Evolutionary conservation across 768 basidiomycete species (phyloP).

Genomic region (Tremella mesenterica): DNA sequence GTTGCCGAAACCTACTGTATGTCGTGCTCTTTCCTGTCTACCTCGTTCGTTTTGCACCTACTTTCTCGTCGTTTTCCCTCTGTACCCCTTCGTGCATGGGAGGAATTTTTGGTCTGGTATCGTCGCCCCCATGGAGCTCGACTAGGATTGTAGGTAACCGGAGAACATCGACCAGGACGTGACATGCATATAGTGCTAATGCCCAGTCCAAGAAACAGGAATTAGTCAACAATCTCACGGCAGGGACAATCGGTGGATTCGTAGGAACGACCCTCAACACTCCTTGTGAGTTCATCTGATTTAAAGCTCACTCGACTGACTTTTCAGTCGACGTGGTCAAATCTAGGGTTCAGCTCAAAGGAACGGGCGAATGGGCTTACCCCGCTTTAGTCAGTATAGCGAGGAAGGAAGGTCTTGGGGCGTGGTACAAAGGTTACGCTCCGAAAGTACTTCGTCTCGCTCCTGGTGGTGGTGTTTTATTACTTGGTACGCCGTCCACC

Average conservation of each 20-base stretch:
- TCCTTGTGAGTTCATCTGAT: constrained; percentile 49
- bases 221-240: constrained; percentile 83
- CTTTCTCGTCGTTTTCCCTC: too few relatives aligned
- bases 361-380: constrained; percentile 54
- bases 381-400: constrained; percentile 53
- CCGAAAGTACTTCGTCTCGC: constrained; percentile 84
- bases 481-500: constrained; percentile 55
- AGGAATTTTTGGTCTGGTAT: neutral
- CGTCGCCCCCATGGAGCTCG: neutral
- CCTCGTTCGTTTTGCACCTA: too few relatives aligned
- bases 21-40: neutral
- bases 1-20: constrained; percentile 82
- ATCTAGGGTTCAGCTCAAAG: constrained; percentile 70
- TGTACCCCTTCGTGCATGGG: too few relatives aligned
- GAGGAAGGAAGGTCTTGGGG: constrained; percentile 45
- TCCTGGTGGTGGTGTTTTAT: constrained; percentile 85
- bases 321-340: constrained; percentile 70
- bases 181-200: neutral
- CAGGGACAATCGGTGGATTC: constrained; percentile 74
- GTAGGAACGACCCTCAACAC: constrained; percentile 82
- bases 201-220: constrained; percentile 57
- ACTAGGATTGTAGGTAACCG: too few relatives aligned
- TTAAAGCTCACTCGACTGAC: neutral
- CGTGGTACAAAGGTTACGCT: constrained; percentile 56
- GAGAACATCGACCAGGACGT: too few relatives aligned